Conservation (phyloP, 306 rosid species). For the Arachis stenosperma region DNA sequence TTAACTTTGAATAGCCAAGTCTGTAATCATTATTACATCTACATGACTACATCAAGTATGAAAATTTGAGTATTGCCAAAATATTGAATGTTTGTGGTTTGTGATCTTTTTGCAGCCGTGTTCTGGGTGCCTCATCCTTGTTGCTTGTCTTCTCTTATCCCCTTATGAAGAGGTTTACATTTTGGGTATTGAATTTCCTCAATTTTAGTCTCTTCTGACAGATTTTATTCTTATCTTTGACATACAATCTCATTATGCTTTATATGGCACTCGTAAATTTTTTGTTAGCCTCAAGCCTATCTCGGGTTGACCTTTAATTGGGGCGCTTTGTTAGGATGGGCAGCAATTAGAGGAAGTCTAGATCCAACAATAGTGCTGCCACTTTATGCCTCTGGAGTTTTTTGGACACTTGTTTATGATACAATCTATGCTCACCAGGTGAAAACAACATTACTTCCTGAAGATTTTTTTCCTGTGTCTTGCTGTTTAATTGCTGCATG, state of each 20-base stretch:
- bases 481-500: conserved; percentile 2
- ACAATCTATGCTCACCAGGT: conserved; percentile 99
- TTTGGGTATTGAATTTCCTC: conserved; percentile 66
- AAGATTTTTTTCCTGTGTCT: conserved; percentile 19
- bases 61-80: background rate
- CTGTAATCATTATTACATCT: conserved; percentile 6
- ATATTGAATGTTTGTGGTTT: conserved; percentile 32
- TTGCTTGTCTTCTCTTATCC: conserved; percentile 92
- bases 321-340: conserved; percentile 98
- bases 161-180: conserved; percentile 92
- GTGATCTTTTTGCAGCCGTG: conserved; percentile 54
- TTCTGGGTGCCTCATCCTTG: conserved; percentile 91
- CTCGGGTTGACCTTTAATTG: conserved; percentile 91
- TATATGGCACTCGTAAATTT: conserved; percentile 25
- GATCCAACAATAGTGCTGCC: conserved; percentile 85
- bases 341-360: conserved; percentile 78
- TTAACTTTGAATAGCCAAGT: conserved; percentile 21
- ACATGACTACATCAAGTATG: background rate
- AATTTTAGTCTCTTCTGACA: conserved; percentile 23
- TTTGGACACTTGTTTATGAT: conserved; percentile 94
- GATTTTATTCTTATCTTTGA: conserved; percentile 6
- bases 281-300: conserved; percentile 90
- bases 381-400: conserved; percentile 80
- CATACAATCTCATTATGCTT: conserved; percentile 27
- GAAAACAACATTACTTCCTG: conserved; percentile 29